Conservation (phyloP, 2,329 filamentous ascomycete species). For the Cercospora zeina region DNA sequence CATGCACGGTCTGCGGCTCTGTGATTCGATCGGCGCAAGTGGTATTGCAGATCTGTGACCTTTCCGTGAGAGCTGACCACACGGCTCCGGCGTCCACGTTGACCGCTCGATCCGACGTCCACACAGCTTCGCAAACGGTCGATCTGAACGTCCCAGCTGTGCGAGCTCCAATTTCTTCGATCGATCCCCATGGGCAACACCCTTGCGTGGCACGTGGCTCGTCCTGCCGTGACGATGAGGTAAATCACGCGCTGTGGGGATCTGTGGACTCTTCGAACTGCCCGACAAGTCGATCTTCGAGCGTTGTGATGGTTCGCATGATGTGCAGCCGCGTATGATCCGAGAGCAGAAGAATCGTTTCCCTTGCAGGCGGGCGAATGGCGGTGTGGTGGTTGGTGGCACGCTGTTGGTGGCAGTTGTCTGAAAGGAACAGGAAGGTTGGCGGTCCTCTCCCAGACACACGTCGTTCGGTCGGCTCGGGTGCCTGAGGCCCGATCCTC, state of each 20-base stretch:
- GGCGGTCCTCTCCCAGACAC: no score
- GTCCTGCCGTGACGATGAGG: not conserved
- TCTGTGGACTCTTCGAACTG: not conserved
- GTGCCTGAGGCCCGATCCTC: no score
- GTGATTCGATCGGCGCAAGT: conserved; percentile 4
- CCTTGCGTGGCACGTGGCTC: not conserved
- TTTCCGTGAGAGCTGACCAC: not conserved
- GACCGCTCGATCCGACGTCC: conserved; percentile 8
- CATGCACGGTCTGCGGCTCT: not conserved
- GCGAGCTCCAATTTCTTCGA: not conserved
- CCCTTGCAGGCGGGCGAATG: not conserved
- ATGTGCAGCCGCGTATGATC: not conserved
- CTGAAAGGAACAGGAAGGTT: no score
- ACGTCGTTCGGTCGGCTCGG: no score
- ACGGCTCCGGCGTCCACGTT: conserved; percentile 1
- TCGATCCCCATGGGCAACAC: not conserved
- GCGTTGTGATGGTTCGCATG: not conserved
- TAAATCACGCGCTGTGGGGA: not conserved
- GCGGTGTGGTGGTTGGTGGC: no score
- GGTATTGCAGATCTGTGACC: not conserved
- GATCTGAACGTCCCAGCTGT: not conserved
- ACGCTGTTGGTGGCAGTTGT: no score
- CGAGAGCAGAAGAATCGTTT: not conserved
- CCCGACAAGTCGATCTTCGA: not conserved
- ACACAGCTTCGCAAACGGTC: not conserved